phyloP scores from a whole-genome alignment of 1,284 basidiomycete species.

The Grifola frondosa region DNA sequence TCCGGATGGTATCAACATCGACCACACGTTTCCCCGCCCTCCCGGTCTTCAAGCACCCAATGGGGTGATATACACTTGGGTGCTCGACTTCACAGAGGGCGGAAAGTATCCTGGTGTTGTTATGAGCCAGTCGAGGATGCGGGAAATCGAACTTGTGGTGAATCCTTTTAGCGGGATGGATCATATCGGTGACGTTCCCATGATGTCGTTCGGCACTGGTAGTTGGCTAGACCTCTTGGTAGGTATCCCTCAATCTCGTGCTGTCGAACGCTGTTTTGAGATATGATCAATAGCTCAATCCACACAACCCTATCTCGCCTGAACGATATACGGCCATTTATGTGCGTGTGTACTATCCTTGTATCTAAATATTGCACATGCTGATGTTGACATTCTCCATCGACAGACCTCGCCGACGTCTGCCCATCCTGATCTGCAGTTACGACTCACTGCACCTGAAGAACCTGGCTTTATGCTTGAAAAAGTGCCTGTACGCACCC shows the following conservation, averaged over 20 bases:
- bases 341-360: constrained; percentile 32
- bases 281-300: constrained; percentile 42
- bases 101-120: constrained; percentile 56
- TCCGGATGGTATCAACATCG: constrained; percentile 43
- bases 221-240: constrained; percentile 55
- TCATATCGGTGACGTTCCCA: constrained; percentile 39
- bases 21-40: constrained; percentile 49
- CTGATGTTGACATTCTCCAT: constrained; percentile 1
- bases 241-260: constrained; percentile 4
- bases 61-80: constrained; percentile 50
- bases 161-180: constrained; percentile 54
- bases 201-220: constrained; percentile 50
- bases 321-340: constrained; percentile 49
- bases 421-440: constrained; percentile 63
- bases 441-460: constrained; percentile 62
- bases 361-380: neutral
- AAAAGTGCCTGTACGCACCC: constrained; percentile 62
- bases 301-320: constrained; percentile 40
- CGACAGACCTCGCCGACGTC: constrained; percentile 52
- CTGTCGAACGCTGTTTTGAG: neutral
- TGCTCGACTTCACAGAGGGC: constrained; percentile 68
- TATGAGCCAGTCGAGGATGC: constrained; percentile 68
- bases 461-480: constrained; percentile 74
- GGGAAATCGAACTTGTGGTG: constrained; percentile 61
- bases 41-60: constrained; percentile 24